phyloP scores from a whole-genome alignment of 2,329 filamentous ascomycete genomes.

The Colletotrichum tropicicola region DNA sequence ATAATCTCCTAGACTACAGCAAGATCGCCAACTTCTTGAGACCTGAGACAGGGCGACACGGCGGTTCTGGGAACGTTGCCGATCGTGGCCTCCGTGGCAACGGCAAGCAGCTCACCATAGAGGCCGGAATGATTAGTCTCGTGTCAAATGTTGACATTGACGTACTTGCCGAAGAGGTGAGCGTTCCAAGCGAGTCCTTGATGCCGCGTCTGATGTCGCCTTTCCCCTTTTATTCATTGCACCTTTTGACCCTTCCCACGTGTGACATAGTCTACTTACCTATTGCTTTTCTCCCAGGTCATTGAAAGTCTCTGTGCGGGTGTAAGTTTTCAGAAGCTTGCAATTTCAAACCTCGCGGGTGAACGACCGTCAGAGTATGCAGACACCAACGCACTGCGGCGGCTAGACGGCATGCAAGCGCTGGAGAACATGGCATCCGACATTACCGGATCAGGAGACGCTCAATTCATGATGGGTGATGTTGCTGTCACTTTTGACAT shows the following conservation, averaged over 20 bases:
- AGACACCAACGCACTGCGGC: conserved; percentile 14
- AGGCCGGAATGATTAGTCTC: conserved; percentile 33
- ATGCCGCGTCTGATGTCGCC: too few species aligned
- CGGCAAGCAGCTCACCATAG: conserved; percentile 11
- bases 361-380: not conserved
- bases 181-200: too few species aligned
- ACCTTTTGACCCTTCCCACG: too few species aligned
- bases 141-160: conserved; percentile 41
- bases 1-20: conserved; percentile 56
- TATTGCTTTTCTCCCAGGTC: too few species aligned
- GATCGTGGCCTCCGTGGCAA: conserved; percentile 12
- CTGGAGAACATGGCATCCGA: conserved; percentile 26
- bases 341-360: conserved; percentile 2
- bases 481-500: conserved; percentile 61
- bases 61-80: conserved; percentile 20
- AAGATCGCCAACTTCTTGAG: conserved; percentile 46
- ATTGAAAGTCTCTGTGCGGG: conserved; percentile 48
- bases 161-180: conserved; percentile 44
- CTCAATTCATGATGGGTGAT: conserved; percentile 12
- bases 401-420: conserved; percentile 30
- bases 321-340: conserved; percentile 42
- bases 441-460: not conserved
- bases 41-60: not conserved
- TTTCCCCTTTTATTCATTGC: too few species aligned
- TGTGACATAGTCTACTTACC: too few species aligned